These are phyloP conservation scores for Colletotrichum spaethianum DNA, from an alignment of 2,329 filamentous ascomycete species.

Conservation along the genomic window DNA sequence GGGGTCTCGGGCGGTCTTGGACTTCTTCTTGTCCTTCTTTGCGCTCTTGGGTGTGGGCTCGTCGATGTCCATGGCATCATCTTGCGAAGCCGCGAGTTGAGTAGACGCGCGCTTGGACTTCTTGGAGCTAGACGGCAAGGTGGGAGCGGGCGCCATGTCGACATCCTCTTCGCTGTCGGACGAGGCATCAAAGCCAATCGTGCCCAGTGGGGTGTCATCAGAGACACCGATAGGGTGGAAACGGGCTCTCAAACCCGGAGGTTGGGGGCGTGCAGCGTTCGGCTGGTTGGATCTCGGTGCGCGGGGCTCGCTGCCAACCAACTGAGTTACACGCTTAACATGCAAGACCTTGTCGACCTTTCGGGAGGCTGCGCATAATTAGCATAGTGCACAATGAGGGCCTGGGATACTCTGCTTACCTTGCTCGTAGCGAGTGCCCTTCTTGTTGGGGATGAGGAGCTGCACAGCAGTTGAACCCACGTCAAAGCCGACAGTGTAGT, in stretches of 20 bases:
- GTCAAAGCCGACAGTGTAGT: conserved; percentile 73
- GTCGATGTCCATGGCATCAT: conserved; percentile 44
- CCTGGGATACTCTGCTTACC: conserved; percentile 57
- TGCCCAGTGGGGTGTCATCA: conserved; percentile 47
- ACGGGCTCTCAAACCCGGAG: conserved; percentile 76
- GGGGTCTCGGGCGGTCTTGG: conserved; percentile 35
- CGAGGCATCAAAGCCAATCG: conserved; percentile 56
- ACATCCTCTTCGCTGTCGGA: conserved; percentile 61
- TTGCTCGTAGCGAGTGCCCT: conserved; percentile 67
- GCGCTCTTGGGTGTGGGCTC: conserved; percentile 41
- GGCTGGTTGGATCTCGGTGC: conserved; percentile 59
- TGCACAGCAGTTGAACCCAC: conserved; percentile 67
- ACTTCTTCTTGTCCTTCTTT: conserved; percentile 53
- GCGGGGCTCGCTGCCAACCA: conserved; percentile 59
- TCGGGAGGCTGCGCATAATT: conserved; percentile 48
- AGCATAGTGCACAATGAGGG: background rate
- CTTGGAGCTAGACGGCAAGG: conserved; percentile 47
- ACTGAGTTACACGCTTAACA: conserved; percentile 73
- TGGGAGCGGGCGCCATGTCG: conserved; percentile 60
- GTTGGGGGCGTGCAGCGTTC: conserved; percentile 72
- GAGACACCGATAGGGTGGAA: conserved; percentile 76
- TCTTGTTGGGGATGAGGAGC: conserved; percentile 72
- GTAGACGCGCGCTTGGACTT: conserved; percentile 50
- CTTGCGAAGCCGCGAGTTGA: conserved; percentile 48
- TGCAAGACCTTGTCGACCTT: conserved; percentile 73